Base-by-base conservation (phyloP, 257 asterid genomes). In the Nicotiana noctiflora region DNA sequence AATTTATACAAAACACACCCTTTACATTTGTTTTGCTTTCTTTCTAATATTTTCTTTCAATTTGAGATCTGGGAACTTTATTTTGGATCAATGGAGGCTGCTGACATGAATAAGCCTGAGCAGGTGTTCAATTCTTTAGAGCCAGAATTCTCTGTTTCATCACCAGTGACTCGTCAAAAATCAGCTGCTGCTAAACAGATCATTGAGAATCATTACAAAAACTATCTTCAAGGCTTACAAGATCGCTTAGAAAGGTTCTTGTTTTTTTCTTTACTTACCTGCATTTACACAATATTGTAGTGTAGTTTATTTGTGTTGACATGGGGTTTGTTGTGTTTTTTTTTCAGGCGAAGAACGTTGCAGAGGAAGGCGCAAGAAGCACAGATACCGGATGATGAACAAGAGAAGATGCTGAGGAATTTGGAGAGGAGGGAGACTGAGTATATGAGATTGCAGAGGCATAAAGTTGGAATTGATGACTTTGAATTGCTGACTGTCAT, bases 371-470 rank as follows among this genome's bases (percentile, higher is more conserved):
- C 97, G 27, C 93, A 90, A 77, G 99, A 95, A 83, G 96, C 90
- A 68, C 89, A 90, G 80, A 89, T 95, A 18, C 93, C 99, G 0
- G 89, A 88, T 32, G 98, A 93, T 88, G 97, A 95, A 86, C 93
- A 95, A 67, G 97, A 95, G 86, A 90, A 83, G 88, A 85, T 95
- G 98, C 19, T 95, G 81, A 87, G 97, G 90, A 93, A 93, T 86
- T 86, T 95, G 93, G 99, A 92, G 85, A 91, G 83, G 84, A 91
- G 93, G 83, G 99, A 95, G 83, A 95, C 99, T 0, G 99, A 91
- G 86, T 95, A 86, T 80, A 95, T 95, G 99, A 93, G 99, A 86
- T 86, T 91, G 91, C 99, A 95, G 89, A 92, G 98, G 92, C 98
- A 93, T 88, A 95, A 93, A 89, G 94, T 95, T 29, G 97, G 99